phyloP scores from a whole-genome alignment of 1,284 basidiomycete species.

The Marasmius fiardii region DNA sequence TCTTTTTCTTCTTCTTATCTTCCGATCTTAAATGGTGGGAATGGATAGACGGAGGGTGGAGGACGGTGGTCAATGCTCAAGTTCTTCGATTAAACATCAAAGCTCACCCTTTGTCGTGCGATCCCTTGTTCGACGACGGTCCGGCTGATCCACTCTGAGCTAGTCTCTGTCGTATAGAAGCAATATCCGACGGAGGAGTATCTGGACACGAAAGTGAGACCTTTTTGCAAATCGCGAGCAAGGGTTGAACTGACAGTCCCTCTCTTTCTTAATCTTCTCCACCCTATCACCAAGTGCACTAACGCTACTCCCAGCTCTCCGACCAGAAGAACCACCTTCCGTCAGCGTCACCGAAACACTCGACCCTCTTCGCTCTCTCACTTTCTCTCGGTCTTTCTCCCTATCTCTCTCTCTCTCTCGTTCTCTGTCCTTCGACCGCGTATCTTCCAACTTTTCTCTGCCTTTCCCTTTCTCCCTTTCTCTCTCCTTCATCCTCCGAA shows the following conservation, averaged over 20 bases:
- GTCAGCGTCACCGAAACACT: not conserved
- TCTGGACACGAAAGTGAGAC: conserved; percentile 8
- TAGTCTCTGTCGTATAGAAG: conserved; percentile 15
- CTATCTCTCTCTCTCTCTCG: conserved; percentile 52
- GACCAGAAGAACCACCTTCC: not conserved
- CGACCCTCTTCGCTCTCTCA: conserved; percentile 33
- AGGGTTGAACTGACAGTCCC: conserved; percentile 56
- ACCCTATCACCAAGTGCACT: conserved; percentile 17
- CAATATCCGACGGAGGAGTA: conserved; percentile 10
- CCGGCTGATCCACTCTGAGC: conserved; percentile 13
- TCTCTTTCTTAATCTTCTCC: conserved; percentile 67
- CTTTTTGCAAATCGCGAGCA: conserved; percentile 16
- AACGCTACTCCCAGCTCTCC: not conserved
- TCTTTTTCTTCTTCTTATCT: conserved; percentile 80
- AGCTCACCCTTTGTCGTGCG: not conserved
- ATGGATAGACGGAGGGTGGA: not conserved
- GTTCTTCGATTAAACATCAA: not conserved
- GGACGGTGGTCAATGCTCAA: conserved; percentile 25
- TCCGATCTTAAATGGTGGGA: conserved; percentile 23
- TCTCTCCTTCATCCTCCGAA: conserved; percentile 68
- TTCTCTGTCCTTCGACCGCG: conserved; percentile 57
- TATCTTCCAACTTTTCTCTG: conserved; percentile 54
- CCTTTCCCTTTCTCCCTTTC: conserved; percentile 35
- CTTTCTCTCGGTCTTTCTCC: conserved; percentile 51
- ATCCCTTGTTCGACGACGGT: conserved; percentile 4